phyloP scores from a whole-genome alignment of 2,329 filamentous ascomycete species.

The Ambrosiella cleistominuta region DNA sequence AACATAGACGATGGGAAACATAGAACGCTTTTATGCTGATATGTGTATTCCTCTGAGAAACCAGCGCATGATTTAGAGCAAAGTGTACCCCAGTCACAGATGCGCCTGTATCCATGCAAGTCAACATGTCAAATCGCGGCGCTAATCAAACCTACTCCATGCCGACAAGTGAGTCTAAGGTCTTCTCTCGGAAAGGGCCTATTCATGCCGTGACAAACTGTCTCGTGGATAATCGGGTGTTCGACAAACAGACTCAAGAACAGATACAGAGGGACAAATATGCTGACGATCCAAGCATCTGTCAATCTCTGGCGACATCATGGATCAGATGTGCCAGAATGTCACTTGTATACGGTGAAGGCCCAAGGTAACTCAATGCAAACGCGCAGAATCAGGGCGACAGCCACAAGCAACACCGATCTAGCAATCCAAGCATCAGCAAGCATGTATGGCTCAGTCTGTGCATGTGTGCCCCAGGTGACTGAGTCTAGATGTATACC shows the following conservation, averaged over 20 bases:
- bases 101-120: no score
- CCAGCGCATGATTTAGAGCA: no score
- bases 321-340: not conserved
- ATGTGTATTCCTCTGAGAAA: no score
- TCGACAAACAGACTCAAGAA: not conserved
- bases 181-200: not conserved
- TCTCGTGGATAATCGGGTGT: not conserved
- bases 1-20: no score
- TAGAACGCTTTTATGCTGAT: no score
- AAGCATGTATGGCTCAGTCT: not conserved
- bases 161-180: not conserved
- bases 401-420: not conserved
- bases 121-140: no score
- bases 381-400: not conserved
- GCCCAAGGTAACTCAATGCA: not conserved
- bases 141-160: no score
- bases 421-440: not conserved
- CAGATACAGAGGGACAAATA: not conserved
- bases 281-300: not conserved
- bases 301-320: not conserved
- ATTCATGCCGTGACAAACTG: not conserved
- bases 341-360: not conserved
- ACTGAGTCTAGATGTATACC: no score
- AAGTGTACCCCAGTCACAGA: no score
- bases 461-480: no score